Base-by-base conservation (phyloP, 2,329 filamentous ascomycete genomes). In the Aspergillus tamarii region DNA sequence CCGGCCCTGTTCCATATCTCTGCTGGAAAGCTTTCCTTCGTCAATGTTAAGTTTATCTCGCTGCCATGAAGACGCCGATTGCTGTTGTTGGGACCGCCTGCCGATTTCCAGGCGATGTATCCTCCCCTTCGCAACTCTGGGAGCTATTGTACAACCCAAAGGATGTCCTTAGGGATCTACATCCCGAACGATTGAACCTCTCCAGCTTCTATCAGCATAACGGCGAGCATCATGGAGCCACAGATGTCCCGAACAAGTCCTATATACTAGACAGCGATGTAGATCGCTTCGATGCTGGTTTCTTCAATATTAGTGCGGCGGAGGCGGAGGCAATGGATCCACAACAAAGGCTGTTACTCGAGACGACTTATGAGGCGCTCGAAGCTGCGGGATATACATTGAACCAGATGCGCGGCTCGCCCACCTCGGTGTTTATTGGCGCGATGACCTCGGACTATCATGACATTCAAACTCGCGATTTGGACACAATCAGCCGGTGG, bases 261-360 rank as follows among this genome's bases (percentile, higher is more conserved):
- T 74, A 74, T 48, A 41, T 72, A 1, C 62, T 74, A 16, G 66
- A 64, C 1, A 67, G 72, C 11, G 69, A 73, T 46, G 60, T 67
- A 55, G 65, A 67, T n/a, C 39, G 65, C 28, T 74, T 74, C 46
- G 72, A 74, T 53, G 69, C 69, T 11, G 65, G 69, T 11, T 74
- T 74, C 61, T 74, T 74, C 48, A 70, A 69, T n/a, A 71, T 71
- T 7, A 71, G 70, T 32, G 69, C 67, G 10, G 61, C 69, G 11
- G 72, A 74, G 63, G 72, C 72, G 4, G 82, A 71, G 26, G 68
- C 69, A 2, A 73, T 74, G 48, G 72, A 74, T 46, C 72, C 72
- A 2, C 72, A 74, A 53, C 72, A 73, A 32, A 65, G 72, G 1
- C 46, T 73, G n/a, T 54, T 74, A 14, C 59, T 74, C 3, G 72